Base-by-base conservation (phyloP, 2,329 filamentous ascomycete genomes). In the Elsinoe arachidis region DNA sequence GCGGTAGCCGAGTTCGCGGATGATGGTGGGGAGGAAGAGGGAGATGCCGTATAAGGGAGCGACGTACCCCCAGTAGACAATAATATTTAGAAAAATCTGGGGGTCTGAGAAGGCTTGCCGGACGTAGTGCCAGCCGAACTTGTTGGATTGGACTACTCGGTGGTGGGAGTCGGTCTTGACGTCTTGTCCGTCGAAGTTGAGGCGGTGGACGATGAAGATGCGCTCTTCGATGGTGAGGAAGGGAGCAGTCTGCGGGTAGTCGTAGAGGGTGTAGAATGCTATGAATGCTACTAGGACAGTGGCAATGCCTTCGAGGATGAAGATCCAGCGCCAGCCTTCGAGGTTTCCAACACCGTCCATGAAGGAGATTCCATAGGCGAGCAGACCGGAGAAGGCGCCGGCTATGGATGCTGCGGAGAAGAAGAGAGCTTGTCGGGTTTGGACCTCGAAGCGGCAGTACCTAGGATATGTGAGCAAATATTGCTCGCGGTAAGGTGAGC, bases 21-120 rank as follows among this genome's bases (percentile, higher is more conserved):
- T 74, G 57, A 76, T 75, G n/a, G 70, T 65, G 5, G 65, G 65
- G 15, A 67, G 57, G 53, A 61, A 64, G 15, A 76, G 69, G 10
- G 68, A 68, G n/a, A 70, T 66, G n/a, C 73, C 70, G 63, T 77
- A 77, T 10, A 74, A 64, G n/a, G 75, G 73, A 30, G 72, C 75
- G 34, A 76, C 73, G 49, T 85, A 81, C 7, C 83, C 81, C 74
- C 84, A 84, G 63, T 83, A 83, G 34, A 87, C 80, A 52, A 85
- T 73, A 3, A 85, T 72, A 55, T 78, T 78, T 1, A 67, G 60
- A 67, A 69, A 78, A 34, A 77, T 71, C 61, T 78, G 75, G 74
- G 74, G 77, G 58, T 78, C 75, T 14, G 68, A 62, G 49, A 78
- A 74, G 1, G 74, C 74, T 34, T 67, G 66, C 43, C 79, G 71